Conservation (phyloP, 73 alveolate species). For the Durusdinium trenchii region DNA sequence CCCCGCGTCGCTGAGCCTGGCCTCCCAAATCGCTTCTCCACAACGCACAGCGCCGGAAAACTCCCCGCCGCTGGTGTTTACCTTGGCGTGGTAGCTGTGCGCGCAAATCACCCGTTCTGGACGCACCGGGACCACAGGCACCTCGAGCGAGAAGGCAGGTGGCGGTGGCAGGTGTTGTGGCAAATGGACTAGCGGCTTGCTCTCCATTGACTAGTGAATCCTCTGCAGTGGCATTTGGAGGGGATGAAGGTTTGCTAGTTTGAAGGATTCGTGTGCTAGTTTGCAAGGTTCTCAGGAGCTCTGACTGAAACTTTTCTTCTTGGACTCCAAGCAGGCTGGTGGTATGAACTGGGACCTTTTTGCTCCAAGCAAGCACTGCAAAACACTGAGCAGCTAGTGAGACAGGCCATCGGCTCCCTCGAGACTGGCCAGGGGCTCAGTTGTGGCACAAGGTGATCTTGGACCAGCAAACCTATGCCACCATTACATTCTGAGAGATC, state of each 20-base stretch:
- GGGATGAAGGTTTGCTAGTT: too few species aligned
- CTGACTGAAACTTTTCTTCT: not conserved
- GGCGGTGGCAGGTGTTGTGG: not conserved
- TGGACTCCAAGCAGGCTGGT: not conserved
- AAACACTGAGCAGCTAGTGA: too few species aligned
- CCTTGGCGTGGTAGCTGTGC: conserved; percentile 93
- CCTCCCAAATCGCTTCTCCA: conserved; percentile 19
- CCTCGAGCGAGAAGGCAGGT: not conserved
- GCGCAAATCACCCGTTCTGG: conserved; percentile 41
- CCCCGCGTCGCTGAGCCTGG: too few species aligned
- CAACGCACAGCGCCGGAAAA: conserved; percentile 88
- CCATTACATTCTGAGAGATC: too few species aligned
- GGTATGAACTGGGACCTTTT: too few species aligned
- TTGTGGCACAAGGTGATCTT: too few species aligned
- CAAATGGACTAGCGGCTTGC: not conserved
- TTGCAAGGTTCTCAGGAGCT: not conserved
- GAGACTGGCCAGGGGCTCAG: too few species aligned
- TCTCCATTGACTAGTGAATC: not conserved
- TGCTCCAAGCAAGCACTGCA: too few species aligned
- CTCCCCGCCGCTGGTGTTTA: conserved; percentile 89
- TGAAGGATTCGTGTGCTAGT: not conserved
- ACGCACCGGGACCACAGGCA: conserved; percentile 57
- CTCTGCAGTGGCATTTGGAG: not conserved
- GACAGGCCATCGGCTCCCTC: too few species aligned
- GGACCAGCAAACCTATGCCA: too few species aligned